Percentiles rank a stretch among this genome's conserved stretches.
phyloP scores from a whole-genome alignment of 805 yeast genomes.

The Wickerhamomyces bovis region DNA sequence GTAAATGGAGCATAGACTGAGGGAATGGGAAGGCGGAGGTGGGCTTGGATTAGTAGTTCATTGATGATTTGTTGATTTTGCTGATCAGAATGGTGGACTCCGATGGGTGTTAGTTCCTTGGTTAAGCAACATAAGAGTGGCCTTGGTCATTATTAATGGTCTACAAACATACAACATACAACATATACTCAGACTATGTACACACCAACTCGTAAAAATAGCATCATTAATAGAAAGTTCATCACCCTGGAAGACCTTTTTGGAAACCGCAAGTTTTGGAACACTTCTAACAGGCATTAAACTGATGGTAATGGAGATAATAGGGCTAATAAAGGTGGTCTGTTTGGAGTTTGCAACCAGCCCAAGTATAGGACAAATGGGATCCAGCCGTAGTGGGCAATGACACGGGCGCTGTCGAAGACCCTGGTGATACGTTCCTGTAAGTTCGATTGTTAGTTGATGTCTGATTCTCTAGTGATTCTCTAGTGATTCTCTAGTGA shows the following conservation, averaged over 20 bases:
- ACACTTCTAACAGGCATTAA: conserved; percentile 26
- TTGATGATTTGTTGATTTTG: too few relatives aligned
- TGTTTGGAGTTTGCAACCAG: conserved; percentile 73
- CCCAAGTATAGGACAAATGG: conserved; percentile 93
- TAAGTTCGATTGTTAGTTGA: conserved; percentile 2
- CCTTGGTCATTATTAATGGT: too few relatives aligned
- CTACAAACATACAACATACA: not conserved
- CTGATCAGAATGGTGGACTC: too few relatives aligned
- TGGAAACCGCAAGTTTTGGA: too few relatives aligned
- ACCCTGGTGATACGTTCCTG: conserved; percentile 85
- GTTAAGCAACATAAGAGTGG: too few relatives aligned
- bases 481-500: too few relatives aligned
- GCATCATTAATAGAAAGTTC: not conserved
- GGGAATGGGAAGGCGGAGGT: too few relatives aligned
- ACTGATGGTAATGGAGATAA: conserved; percentile 78
- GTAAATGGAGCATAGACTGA: too few relatives aligned
- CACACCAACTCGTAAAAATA: not conserved
- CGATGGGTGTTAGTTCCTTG: too few relatives aligned
- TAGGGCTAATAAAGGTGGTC: conserved; percentile 72
- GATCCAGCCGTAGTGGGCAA: conserved; percentile 95
- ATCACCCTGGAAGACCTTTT: not conserved
- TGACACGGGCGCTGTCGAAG: conserved; percentile 75
- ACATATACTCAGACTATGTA: not conserved
- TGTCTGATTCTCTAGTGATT: too few relatives aligned
- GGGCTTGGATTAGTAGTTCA: too few relatives aligned